Conservation (phyloP, 2,329 filamentous ascomycete genomes). For the Colletotrichum noveboracense region DNA sequence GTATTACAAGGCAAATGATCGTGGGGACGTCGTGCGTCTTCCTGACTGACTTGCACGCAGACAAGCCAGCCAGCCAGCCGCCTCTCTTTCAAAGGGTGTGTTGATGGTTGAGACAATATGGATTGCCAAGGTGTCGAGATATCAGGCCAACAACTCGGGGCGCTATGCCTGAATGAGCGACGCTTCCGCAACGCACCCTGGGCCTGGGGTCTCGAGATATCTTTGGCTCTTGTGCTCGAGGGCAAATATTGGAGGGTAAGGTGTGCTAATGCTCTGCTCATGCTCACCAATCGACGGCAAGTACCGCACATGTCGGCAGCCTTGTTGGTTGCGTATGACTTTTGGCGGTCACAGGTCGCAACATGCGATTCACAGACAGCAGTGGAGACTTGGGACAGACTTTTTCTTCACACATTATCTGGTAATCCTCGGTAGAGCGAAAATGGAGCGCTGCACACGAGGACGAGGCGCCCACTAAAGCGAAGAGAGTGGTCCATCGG, state of each 20-base stretch:
- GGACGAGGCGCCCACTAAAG: neutral
- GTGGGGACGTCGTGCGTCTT: neutral
- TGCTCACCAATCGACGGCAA: neutral
- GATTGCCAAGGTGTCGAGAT: neutral
- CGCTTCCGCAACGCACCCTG: neutral
- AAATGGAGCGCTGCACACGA: neutral
- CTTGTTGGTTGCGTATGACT: neutral
- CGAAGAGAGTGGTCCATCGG: neutral
- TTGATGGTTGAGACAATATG: neutral
- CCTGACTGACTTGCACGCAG: neutral
- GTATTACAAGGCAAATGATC: conserved; percentile 7
- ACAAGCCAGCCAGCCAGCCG: neutral
- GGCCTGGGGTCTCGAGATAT: neutral
- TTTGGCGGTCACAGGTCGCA: neutral
- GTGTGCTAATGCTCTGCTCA: neutral
- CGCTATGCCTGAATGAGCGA: conserved; percentile 5
- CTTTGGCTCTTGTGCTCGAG: neutral
- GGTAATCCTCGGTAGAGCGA: neutral
- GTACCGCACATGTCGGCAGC: neutral
- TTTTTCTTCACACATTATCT: neutral
- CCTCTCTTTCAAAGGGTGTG: neutral
- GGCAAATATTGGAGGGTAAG: neutral
- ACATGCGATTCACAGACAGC: neutral
- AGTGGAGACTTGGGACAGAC: neutral
- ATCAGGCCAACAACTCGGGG: neutral